Evolutionary conservation across 1,139 yeast species (phyloP).

Genomic region (Tardiomyces blankii): DNA sequence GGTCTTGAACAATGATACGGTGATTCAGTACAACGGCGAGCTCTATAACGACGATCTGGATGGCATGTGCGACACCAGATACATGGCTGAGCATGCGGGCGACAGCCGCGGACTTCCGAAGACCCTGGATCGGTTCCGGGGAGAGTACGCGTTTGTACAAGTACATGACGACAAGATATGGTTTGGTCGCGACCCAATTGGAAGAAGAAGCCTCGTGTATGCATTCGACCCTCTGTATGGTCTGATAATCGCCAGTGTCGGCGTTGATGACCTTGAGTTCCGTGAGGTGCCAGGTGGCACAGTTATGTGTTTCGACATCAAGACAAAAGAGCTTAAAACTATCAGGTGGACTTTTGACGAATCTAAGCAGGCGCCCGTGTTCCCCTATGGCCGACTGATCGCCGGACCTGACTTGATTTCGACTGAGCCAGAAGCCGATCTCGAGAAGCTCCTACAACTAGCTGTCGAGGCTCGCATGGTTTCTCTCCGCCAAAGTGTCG

Average conservation of each 20-base stretch:
- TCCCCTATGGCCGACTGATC: background rate
- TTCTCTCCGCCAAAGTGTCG: background rate
- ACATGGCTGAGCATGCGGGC: slow-evolving; percentile 24
- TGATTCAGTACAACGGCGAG: slow-evolving; percentile 81
- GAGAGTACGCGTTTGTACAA: slow-evolving; percentile 71
- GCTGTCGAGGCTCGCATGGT: background rate
- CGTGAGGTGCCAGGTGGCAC: slow-evolving; percentile 23
- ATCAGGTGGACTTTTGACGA: background rate
- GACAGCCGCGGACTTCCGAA: slow-evolving; percentile 19
- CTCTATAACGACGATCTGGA: slow-evolving; percentile 50
- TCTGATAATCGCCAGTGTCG: slow-evolving; percentile 21
- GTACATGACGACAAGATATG: slow-evolving; percentile 40
- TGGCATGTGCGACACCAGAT: slow-evolving; percentile 40
- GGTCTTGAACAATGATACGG: slow-evolving; percentile 16
- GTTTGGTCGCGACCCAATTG: slow-evolving; percentile 79
- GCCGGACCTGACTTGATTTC: background rate
- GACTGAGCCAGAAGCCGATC: background rate
- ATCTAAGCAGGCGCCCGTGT: background rate
- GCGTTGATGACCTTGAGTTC: slow-evolving; percentile 8
- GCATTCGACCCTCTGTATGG: slow-evolving; percentile 15
- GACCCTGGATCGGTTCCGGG: slow-evolving; percentile 38
- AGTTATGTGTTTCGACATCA: slow-evolving; percentile 15
- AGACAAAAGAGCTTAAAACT: background rate
- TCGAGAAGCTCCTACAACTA: background rate
- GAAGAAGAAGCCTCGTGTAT: slow-evolving; percentile 64